phyloP scores from a whole-genome alignment of 495 filamentous ascomycete genomes.

The Neurospora cerealis region DNA sequence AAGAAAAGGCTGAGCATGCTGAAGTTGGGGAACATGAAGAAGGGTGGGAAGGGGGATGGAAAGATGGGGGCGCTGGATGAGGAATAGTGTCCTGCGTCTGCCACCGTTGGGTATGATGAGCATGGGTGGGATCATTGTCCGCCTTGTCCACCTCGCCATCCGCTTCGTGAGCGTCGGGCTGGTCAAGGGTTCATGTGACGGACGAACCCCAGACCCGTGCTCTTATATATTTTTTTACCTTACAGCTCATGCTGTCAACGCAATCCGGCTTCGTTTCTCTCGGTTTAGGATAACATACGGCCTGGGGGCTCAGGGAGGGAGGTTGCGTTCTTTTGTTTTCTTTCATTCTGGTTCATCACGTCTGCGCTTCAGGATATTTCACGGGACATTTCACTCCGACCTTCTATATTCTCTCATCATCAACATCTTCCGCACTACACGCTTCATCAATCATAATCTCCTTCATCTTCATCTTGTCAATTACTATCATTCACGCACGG shows the following conservation, averaged over 20 bases:
- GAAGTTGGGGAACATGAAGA: conserved; percentile 47
- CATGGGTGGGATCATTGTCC: not conserved
- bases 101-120: not conserved
- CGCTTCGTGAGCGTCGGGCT: not conserved
- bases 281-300: not conserved
- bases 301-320: not conserved
- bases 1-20: conserved; percentile 62
- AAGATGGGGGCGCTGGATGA: conserved; percentile 40
- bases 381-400: not conserved
- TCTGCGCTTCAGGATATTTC: not conserved
- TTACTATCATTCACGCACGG: not conserved
- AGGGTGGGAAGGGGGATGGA: conserved; percentile 46
- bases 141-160: not conserved
- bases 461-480: not conserved
- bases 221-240: not conserved
- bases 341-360: not conserved
- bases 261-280: not conserved
- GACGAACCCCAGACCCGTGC: not conserved
- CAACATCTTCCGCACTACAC: not conserved
- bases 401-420: not conserved
- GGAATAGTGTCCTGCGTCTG: conserved; percentile 17
- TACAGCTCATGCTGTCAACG: not conserved
- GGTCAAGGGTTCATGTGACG: not conserved
- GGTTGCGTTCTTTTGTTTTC: not conserved
- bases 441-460: not conserved